phyloP scores from a whole-genome alignment of 768 basidiomycete species.

The Pleurotus tuber-regium region DNA sequence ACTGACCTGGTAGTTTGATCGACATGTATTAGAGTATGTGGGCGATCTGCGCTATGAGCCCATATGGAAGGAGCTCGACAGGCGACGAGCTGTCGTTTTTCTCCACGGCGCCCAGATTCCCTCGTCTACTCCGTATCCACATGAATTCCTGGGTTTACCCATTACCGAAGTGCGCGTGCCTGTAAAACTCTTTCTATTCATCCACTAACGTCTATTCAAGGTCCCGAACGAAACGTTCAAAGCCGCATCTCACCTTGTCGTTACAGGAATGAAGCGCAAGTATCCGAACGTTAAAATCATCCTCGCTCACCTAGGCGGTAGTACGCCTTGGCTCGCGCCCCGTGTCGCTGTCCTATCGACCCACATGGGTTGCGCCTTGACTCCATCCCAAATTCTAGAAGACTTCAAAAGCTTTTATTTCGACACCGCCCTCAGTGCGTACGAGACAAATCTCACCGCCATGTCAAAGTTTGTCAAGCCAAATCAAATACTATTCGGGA shows the following conservation, averaged over 20 bases:
- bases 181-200: too few relatives aligned
- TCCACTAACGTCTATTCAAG: constrained; percentile 29
- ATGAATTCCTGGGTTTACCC: constrained; percentile 64
- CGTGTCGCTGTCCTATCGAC: constrained; percentile 66
- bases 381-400: constrained; percentile 59
- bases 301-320: constrained; percentile 76
- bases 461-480: constrained; percentile 48
- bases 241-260: constrained; percentile 75
- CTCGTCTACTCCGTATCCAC: constrained; percentile 62
- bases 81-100: constrained; percentile 59
- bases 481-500: constrained; percentile 64
- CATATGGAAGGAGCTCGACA: constrained; percentile 70
- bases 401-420: constrained; percentile 75
- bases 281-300: constrained; percentile 61
- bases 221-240: constrained; percentile 83
- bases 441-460: constrained; percentile 47
- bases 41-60: constrained; percentile 62
- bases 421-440: constrained; percentile 67
- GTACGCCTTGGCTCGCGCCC: constrained; percentile 58
- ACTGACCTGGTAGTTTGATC: constrained; percentile 6
- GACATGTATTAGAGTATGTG: constrained; percentile 49
- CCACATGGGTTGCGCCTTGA: constrained; percentile 69
- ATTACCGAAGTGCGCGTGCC: constrained; percentile 55
- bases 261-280: constrained; percentile 63
- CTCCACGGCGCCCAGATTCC: constrained; percentile 70